Evolutionary conservation across 768 basidiomycete species (phyloP), one percentile per base, ranked within the genome.

Genomic region (Leccinum broughii): DNA sequence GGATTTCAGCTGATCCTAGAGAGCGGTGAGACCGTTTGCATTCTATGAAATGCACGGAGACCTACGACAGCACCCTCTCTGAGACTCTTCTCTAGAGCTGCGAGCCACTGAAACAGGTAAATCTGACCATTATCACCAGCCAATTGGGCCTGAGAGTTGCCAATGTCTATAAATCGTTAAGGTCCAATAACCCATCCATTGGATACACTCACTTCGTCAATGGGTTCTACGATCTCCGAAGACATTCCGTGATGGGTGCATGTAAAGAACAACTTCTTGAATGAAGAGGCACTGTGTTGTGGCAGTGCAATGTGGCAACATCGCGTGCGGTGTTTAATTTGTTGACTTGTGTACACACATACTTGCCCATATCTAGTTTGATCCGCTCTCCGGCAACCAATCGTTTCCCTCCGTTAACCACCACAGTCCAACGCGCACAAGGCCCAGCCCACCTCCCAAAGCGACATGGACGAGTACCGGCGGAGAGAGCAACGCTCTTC

Each of bases 21-120:
- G 17, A 49, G 51, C 17, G 20, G 56, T 64, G 55, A 67, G 39
- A 35, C 22, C 26, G 51, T 26, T 51, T 51, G 26, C 10, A 35
- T 10, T 41, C 17, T 24, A 44, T 8, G 1, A 24, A 53, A 15
- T 34, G 41, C 9, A 44, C 35, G 9, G 34, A 37, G 7, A 76
- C 90, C 55, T 67, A 93, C 92, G 30, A 81, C 67, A 2, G 81
- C 66, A 14, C 81, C 77, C 1, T 78, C 75, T 26, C 75, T 77
- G 20, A 92, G 71, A 26, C 78, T 80, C 69, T 81, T 83, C 72
- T 93, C 87, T 3, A 83, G 81, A 10, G 80, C 76, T 6, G 86
- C 84, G 11, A 95, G 80, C 90, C 92, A 96, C 67, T 90, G 89
- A 67, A 95, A 90, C 15, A 95, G 73, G 67, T 92, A 90, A 54